phyloP scores from a whole-genome alignment of 306 rosid species.

The Spatholobus suberectus region DNA sequence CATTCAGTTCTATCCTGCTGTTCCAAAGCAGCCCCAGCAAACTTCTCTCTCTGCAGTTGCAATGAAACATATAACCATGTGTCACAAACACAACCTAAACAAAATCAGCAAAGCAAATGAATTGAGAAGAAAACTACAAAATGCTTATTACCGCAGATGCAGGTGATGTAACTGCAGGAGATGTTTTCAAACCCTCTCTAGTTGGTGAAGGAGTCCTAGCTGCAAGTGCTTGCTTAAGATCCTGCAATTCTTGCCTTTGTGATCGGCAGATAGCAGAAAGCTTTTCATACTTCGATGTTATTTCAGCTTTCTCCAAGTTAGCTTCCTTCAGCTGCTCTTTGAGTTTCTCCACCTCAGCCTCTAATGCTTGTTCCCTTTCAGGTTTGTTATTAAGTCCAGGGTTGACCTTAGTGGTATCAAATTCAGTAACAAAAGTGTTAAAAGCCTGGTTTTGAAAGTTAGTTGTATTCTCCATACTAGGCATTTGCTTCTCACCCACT shows the following conservation, averaged over 20 bases:
- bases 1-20: slow-evolving; percentile 49
- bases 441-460: slow-evolving; percentile 70
- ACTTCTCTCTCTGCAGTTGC: slow-evolving; percentile 37
- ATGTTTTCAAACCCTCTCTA: slow-evolving; percentile 57
- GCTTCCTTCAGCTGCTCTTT: slow-evolving; percentile 81
- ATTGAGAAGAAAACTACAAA: slow-evolving; percentile 8
- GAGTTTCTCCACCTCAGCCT: slow-evolving; percentile 79
- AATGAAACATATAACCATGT: neutral
- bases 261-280: slow-evolving; percentile 94
- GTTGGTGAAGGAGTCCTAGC: slow-evolving; percentile 73
- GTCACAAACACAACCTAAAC: neutral
- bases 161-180: slow-evolving; percentile 54
- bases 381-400: slow-evolving; percentile 53
- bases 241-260: slow-evolving; percentile 94
- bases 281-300: slow-evolving; percentile 89
- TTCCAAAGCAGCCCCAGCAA: slow-evolving; percentile 47
- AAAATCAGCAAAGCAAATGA: slow-evolving; percentile 26
- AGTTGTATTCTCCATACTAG: slow-evolving; percentile 53
- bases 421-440: slow-evolving; percentile 84
- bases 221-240: slow-evolving; percentile 84
- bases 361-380: slow-evolving; percentile 72
- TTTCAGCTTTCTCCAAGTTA: slow-evolving; percentile 79
- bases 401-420: slow-evolving; percentile 64
- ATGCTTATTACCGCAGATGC: slow-evolving; percentile 56
- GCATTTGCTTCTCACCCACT: slow-evolving; percentile 44